Evolutionary conservation across 2,329 filamentous ascomycete genomes (phyloP).

Genomic region (Sarocladiaceae sp.): DNA sequence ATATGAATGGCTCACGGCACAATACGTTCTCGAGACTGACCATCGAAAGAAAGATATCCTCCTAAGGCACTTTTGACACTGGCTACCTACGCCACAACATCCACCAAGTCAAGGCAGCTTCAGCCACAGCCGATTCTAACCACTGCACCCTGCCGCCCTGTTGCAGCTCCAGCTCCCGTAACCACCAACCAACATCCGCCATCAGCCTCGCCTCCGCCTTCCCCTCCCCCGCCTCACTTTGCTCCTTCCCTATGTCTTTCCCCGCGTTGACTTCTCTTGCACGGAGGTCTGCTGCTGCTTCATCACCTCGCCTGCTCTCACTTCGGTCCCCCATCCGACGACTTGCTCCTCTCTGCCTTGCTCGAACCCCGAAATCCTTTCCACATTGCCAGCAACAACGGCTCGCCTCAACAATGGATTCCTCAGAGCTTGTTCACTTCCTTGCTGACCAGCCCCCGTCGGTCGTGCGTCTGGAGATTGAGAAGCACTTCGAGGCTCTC

Average conservation of each 20-base stretch:
- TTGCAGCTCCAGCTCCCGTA: conserved; percentile 1
- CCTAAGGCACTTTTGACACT: too few species aligned
- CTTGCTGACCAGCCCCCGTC: conserved; percentile 86
- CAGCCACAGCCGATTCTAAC: conserved; percentile 1
- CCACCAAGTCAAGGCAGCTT: too few species aligned
- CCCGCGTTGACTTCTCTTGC: conserved; percentile 6
- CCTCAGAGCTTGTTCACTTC: conserved; percentile 65
- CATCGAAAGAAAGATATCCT: too few species aligned
- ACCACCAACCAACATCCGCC: background rate
- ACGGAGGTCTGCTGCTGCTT: conserved; percentile 2
- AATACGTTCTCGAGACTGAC: too few species aligned
- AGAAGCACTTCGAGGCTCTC: conserved; percentile 82
- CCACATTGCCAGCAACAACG: conserved; percentile 16
- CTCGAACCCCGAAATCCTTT: conserved; percentile 14
- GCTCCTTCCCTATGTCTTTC: conserved; percentile 4
- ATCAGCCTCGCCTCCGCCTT: background rate
- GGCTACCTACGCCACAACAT: too few species aligned
- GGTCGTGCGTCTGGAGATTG: conserved; percentile 82
- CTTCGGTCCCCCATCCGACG: conserved; percentile 20
- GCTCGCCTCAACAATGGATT: conserved; percentile 44
- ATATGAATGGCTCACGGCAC: too few species aligned
- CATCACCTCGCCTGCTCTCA: conserved; percentile 24
- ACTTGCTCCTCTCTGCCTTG: conserved; percentile 10
- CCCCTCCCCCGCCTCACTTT: conserved; percentile 5
- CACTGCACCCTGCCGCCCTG: background rate